Evolutionary conservation across 768 basidiomycete genomes (phyloP).

Genomic region (Mycena rosella): DNA sequence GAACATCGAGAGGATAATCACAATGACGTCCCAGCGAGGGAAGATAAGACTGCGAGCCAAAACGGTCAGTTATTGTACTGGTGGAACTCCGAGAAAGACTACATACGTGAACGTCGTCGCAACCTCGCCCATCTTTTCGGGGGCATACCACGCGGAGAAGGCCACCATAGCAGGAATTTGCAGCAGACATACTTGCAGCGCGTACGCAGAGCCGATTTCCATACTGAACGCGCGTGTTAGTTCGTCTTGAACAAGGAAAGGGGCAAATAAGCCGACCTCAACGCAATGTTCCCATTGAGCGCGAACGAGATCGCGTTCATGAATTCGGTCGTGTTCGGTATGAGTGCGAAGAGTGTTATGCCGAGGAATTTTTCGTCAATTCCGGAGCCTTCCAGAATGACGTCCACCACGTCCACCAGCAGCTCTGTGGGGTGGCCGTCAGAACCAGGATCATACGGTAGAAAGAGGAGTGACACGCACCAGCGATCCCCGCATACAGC

Average conservation of each 20-base stretch:
- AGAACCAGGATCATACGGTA: background rate
- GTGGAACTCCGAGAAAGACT: background rate
- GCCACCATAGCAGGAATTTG: constrained; percentile 99
- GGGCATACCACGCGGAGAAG: constrained; percentile 95
- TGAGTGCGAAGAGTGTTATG: constrained; percentile 94
- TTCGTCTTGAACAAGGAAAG: constrained; percentile 10
- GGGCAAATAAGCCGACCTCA: constrained; percentile 71
- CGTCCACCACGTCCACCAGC: constrained; percentile 95
- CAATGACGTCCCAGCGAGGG: constrained; percentile 98
- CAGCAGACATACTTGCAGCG: constrained; percentile 95
- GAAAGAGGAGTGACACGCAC: constrained; percentile 58
- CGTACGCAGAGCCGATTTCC: constrained; percentile 99
- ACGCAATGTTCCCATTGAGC: constrained; percentile 94
- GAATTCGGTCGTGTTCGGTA: constrained; percentile 99
- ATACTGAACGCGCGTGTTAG: constrained; percentile 67
- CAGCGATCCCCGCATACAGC: constrained; percentile 95
- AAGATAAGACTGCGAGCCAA: constrained; percentile 82
- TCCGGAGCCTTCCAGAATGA: constrained; percentile 88
- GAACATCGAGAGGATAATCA: constrained; percentile 96
- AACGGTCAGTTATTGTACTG: constrained; percentile 10
- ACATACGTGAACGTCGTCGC: constrained; percentile 95
- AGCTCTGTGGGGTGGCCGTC: constrained; percentile 70
- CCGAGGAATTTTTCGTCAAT: constrained; percentile 99
- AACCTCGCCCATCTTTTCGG: constrained; percentile 85
- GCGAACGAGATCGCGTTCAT: constrained; percentile 99